A percentile compares a stretch with the other conserved stretches of the same genome.
Evolutionary conservation across 768 basidiomycete genomes (phyloP).

Genomic region (Leccinum longicurvipes): DNA sequence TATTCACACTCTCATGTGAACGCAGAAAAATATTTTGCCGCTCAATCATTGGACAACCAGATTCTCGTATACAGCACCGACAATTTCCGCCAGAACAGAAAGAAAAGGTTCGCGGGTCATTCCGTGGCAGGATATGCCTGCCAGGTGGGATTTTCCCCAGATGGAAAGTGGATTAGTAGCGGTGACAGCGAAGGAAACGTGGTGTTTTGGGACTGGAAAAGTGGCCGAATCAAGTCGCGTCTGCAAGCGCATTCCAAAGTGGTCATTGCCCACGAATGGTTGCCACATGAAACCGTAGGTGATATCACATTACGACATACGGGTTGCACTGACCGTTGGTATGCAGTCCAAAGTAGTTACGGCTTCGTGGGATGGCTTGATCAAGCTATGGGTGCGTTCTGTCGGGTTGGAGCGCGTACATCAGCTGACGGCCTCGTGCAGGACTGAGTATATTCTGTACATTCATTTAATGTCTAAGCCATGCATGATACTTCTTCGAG

Average conservation of each 20-base stretch:
- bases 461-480: constrained; percentile 5
- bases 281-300: constrained; percentile 94
- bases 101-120: constrained; percentile 97
- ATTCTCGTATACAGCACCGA: constrained; percentile 97
- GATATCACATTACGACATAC: background rate
- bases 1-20: constrained; percentile 16
- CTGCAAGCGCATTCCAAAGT: constrained; percentile 90
- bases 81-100: constrained; percentile 97
- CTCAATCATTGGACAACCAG: constrained; percentile 97
- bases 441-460: constrained; percentile 28
- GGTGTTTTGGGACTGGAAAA: constrained; percentile 99
- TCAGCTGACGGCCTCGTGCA: constrained; percentile 14
- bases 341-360: constrained; percentile 92
- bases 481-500: background rate
- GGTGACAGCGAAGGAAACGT: constrained; percentile 95
- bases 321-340: constrained; percentile 12
- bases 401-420: background rate
- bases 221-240: constrained; percentile 89
- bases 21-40: constrained; percentile 92
- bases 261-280: constrained; percentile 97
- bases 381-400: constrained; percentile 91
- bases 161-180: constrained; percentile 97
- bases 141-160: constrained; percentile 95
- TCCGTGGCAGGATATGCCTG: constrained; percentile 97
- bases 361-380: constrained; percentile 95